These are phyloP conservation scores for Rhododendron simsii DNA, from an alignment of 148 eudicot genomes.

Conservation along the genomic window DNA sequence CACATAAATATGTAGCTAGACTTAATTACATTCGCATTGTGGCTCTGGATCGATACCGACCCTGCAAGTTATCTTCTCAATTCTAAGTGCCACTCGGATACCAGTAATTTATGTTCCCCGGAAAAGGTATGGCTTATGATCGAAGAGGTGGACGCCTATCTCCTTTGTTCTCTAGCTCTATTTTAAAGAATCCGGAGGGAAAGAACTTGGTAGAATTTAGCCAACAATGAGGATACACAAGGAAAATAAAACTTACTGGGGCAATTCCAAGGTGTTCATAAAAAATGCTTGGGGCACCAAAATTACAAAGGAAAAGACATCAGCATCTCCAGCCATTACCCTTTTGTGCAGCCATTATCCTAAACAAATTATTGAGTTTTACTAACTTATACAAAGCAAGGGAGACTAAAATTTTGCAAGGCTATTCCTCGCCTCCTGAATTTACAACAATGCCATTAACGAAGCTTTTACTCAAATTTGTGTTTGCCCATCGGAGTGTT, in stretches of 20 bases:
- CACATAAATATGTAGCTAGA: neutral
- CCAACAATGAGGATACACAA: neutral
- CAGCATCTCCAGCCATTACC: no score
- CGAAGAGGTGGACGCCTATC: neutral
- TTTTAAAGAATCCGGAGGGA: neutral
- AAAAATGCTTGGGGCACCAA: neutral
- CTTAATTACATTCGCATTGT: neutral
- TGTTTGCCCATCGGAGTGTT: neutral
- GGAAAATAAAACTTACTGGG: neutral
- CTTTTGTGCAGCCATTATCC: no score
- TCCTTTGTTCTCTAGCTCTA: neutral
- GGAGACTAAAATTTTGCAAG: neutral
- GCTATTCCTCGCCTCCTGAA: neutral
- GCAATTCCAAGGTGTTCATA: neutral
- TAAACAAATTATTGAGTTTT: neutral
- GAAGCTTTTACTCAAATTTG: neutral
- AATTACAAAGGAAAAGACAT: neutral
- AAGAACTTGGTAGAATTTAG: neutral
- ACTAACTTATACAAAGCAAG: neutral
- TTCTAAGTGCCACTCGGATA: neutral
- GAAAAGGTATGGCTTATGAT: neutral
- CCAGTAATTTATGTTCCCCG: neutral
- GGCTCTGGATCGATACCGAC: neutral
- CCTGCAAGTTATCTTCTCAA: neutral
- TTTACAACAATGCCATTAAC: neutral